Base-by-base conservation (phyloP, 2,329 filamentous ascomycete genomes). In the Peltaster fructicola region DNA sequence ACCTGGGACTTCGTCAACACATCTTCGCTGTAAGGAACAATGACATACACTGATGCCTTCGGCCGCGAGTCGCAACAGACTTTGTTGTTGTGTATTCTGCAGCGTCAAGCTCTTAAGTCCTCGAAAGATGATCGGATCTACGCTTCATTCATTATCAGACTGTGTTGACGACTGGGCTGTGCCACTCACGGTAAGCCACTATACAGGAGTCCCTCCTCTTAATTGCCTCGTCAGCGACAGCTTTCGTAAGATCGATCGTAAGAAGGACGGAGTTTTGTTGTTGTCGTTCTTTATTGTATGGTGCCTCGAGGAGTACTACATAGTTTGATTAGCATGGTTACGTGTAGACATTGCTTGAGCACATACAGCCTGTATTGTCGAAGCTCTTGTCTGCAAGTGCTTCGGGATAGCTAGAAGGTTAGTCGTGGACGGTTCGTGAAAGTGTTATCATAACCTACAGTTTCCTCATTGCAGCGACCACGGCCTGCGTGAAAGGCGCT, bases 111-210 rank as follows among this genome's bases (percentile, higher is more conserved):
- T 75, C 54, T 93, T 98, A 38, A 98, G 63, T 26, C 78, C 78
- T 23, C 78, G 72, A 61, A 98, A 98, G 47, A 98, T 95, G 48
- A 95, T 88, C 12, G 88, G 88, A 53, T 98, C 80, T 90, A 39
- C 32, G 26, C 37, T 47, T 46, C 32, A 37, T 27, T 33, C 32
- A 20, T 31, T 5, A 7, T 22, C 20, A 22, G 4, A 22, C 10
- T 3, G 9, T 3, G 6, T 8, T 9, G 4, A 20, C 3, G n/a
- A n/a, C n/a, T n/a, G n/a, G n/a, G n/a, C n/a, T n/a, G 7, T 19
- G 7, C 6, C 15, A 48, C 62, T 42, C 55, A 90, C 81, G 88
- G 51, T 98, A 98, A 43, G 81, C 76, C 29, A 98, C 64, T 26
- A 98, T 69, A 32, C 91, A 68, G 6, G 75, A 80, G 33, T 71